These are phyloP conservation scores for Candida anglica DNA, from an alignment of 805 yeast genomes.

Conservation along the genomic window DNA sequence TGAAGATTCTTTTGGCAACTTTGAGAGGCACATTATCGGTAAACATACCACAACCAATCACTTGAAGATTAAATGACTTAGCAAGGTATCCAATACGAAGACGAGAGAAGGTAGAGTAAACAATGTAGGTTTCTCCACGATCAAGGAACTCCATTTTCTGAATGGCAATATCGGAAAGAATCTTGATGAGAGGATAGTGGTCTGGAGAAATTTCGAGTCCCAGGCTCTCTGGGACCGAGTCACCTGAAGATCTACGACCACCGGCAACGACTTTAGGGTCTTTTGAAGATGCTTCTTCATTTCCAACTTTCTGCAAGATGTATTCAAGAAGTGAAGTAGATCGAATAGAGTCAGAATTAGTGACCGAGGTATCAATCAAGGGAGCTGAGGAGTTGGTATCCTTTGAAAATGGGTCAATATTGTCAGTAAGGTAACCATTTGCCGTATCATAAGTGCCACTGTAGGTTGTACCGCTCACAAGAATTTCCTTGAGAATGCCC, in stretches of 20 bases:
- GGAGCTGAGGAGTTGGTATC: background rate
- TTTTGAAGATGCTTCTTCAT: no score
- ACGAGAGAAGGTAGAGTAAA: slow-evolving; percentile 45
- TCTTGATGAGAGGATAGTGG: slow-evolving; percentile 22
- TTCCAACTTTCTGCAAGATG: no score
- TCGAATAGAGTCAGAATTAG: background rate
- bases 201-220: slow-evolving; percentile 14
- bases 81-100: slow-evolving; percentile 48
- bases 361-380: no score
- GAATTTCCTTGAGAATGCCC: slow-evolving; percentile 27
- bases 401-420: slow-evolving; percentile 7
- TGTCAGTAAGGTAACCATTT: slow-evolving; percentile 22
- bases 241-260: no score
- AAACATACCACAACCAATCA: slow-evolving; percentile 54
- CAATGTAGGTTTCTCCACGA: slow-evolving; percentile 54
- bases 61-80: slow-evolving; percentile 55
- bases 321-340: background rate
- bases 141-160: slow-evolving; percentile 47
- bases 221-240: background rate
- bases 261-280: background rate
- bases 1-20: slow-evolving; percentile 42
- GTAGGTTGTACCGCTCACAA: slow-evolving; percentile 19
- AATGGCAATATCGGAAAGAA: slow-evolving; percentile 29
- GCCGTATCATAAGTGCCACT: no score
- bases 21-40: slow-evolving; percentile 43